These are phyloP conservation scores for Trifolium subterraneum DNA, from an alignment of 306 rosid species.

Conservation along the genomic window DNA sequence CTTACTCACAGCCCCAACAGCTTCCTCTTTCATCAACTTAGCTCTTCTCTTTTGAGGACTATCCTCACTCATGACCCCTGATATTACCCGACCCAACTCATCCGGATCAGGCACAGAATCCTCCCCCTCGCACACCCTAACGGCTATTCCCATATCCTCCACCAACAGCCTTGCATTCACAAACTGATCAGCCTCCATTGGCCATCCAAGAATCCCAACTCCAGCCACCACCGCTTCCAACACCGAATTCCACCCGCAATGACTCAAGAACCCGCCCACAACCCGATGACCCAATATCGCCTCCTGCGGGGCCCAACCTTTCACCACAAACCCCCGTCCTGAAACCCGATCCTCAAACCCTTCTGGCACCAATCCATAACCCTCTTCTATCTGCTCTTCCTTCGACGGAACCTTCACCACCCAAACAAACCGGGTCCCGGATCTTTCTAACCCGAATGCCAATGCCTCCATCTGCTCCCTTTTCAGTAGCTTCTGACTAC, in stretches of 20 bases:
- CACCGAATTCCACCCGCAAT: constrained; percentile 58
- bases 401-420: constrained; percentile 48
- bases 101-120: constrained; percentile 57
- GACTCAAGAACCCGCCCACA: constrained; percentile 50
- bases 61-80: constrained; percentile 33
- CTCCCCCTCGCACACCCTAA: constrained; percentile 56
- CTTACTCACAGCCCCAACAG: constrained; percentile 39
- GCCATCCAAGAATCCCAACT: constrained; percentile 68
- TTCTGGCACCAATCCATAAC: constrained; percentile 44
- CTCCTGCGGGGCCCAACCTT: constrained; percentile 45
- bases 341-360: constrained; percentile 64
- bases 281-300: constrained; percentile 37
- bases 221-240: constrained; percentile 58
- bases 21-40: constrained; percentile 46
- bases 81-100: constrained; percentile 47
- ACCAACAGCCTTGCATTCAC: constrained; percentile 61
- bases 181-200: constrained; percentile 84
- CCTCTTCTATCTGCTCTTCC: constrained; percentile 25
- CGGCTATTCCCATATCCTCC: constrained; percentile 58
- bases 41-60: constrained; percentile 40
- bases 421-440: constrained; percentile 62
- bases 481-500: constrained; percentile 66
- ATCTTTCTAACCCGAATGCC: constrained; percentile 69
- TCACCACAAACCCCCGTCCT: constrained; percentile 53
- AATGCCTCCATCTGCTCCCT: constrained; percentile 62